phyloP scores from a whole-genome alignment of 129 eudicot genomes.

The Tagetes patula region DNA sequence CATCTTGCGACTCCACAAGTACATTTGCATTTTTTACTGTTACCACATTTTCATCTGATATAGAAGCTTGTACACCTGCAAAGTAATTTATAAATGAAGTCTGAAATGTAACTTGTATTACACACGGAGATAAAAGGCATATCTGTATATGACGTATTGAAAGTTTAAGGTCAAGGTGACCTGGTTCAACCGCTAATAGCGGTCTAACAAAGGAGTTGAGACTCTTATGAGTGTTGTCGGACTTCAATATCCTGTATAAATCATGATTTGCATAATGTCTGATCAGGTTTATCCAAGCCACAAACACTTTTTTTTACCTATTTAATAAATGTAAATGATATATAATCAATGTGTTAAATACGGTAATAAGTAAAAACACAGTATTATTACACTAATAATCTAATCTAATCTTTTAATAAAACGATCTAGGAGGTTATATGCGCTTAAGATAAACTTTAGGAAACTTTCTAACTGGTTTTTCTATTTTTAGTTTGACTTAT shows the following conservation, averaged over 20 bases:
- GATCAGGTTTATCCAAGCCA: not conserved
- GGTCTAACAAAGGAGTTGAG: slow-evolving; percentile 44
- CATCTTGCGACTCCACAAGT: slow-evolving; percentile 68
- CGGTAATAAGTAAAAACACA: not conserved
- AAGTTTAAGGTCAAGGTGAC: slow-evolving; percentile 38
- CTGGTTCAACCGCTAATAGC: slow-evolving; percentile 64
- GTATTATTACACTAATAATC: not conserved
- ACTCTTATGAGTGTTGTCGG: slow-evolving; percentile 24
- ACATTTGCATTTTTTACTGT: slow-evolving; percentile 54
- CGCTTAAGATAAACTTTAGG: not conserved
- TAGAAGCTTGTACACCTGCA: slow-evolving; percentile 74
- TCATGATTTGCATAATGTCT: not conserved
- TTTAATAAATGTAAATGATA: not conserved
- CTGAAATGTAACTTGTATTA: not conserved
- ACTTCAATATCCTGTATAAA: slow-evolving; percentile 40
- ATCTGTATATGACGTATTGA: not conserved
- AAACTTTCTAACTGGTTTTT: not conserved
- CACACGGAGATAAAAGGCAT: not conserved
- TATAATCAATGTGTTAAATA: not conserved
- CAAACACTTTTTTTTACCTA: not conserved
- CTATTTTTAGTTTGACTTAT: not conserved
- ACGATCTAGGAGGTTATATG: not conserved
- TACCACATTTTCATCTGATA: slow-evolving; percentile 53
- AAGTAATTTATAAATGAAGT: slow-evolving; percentile 16
- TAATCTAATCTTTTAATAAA: not conserved